phyloP scores from a whole-genome alignment of 768 basidiomycete species.

The Trametes sanguinea region DNA sequence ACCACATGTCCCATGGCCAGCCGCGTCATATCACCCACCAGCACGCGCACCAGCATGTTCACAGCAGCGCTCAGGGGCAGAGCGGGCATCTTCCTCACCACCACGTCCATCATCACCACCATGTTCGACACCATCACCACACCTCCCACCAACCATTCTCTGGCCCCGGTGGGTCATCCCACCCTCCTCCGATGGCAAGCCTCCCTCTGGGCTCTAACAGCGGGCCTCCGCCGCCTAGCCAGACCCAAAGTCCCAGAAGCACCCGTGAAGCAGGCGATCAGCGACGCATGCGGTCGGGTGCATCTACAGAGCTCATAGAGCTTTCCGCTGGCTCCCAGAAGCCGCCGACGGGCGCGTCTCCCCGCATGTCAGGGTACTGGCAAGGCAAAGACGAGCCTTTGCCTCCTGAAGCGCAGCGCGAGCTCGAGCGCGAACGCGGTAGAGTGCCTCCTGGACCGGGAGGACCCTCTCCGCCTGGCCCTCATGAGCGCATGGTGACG shows the following conservation, averaged over 20 bases:
- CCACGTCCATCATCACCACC: slow-evolving; percentile 38
- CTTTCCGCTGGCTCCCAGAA: slow-evolving; percentile 20
- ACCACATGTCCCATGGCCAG: slow-evolving; percentile 17
- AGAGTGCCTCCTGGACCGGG: slow-evolving; percentile 16
- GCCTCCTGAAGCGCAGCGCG: slow-evolving; percentile 15
- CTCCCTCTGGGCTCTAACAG: slow-evolving; percentile 7
- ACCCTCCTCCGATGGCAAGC: slow-evolving; percentile 17
- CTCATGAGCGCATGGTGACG: slow-evolving; percentile 34
- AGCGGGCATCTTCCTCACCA: slow-evolving; percentile 27
- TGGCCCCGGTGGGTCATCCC: slow-evolving; percentile 16
- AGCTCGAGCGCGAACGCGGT: slow-evolving; percentile 30
- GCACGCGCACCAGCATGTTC: slow-evolving; percentile 22
- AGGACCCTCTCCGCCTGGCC: slow-evolving; percentile 26
- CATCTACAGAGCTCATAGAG: slow-evolving; percentile 32
- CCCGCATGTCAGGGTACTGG: slow-evolving; percentile 24
- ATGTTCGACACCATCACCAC: slow-evolving; percentile 36
- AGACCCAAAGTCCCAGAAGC: slow-evolving; percentile 18
- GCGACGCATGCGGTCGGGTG: slow-evolving; percentile 28
- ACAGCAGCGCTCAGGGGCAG: slow-evolving; percentile 24
- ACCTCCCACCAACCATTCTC: slow-evolving; percentile 22
- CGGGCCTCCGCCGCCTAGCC: background rate
- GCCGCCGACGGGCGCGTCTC: slow-evolving; percentile 5
- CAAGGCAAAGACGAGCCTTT: slow-evolving; percentile 25
- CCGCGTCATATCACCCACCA: slow-evolving; percentile 20
- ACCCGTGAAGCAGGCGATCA: slow-evolving; percentile 25